phyloP scores from a whole-genome alignment of 2,329 filamentous ascomycete species.

The Xylariaceae sp. region DNA sequence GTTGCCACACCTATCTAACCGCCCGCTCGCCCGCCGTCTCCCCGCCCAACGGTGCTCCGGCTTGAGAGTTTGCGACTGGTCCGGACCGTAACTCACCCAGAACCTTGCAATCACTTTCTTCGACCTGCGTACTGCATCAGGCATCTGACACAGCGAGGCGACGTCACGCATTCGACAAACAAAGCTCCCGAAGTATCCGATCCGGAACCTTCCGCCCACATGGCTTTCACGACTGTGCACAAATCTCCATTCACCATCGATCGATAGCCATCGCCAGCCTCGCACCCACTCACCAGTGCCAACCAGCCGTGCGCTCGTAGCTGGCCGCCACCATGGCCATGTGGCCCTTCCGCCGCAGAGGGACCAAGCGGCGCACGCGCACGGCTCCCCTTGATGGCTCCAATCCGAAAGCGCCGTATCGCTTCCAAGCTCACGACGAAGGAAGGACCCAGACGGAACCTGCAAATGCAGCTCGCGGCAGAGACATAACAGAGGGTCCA shows the following conservation, averaged over 20 bases:
- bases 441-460: constrained; percentile 29
- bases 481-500: constrained; percentile 37
- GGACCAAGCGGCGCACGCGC: constrained; percentile 59
- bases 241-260: constrained; percentile 25
- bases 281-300: constrained; percentile 18
- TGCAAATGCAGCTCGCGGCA: constrained; percentile 13
- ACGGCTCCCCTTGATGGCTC: constrained; percentile 24
- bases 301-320: constrained; percentile 3
- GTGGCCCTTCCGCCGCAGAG: constrained; percentile 79
- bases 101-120: constrained; percentile 14
- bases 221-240: constrained; percentile 31
- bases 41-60: not conserved
- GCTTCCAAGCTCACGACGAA: constrained; percentile 18
- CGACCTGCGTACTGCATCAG: constrained; percentile 4
- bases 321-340: constrained; percentile 59
- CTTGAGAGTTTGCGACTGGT: not conserved
- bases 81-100: no score
- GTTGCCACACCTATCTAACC: constrained; percentile 19
- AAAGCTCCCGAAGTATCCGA: no score
- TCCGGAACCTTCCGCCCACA: constrained; percentile 27
- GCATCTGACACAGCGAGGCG: constrained; percentile 5
- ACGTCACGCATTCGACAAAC: not conserved
- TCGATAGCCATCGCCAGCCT: constrained; percentile 25
- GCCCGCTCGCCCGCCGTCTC: not conserved
- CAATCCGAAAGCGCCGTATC: constrained; percentile 17